A percentile compares a stretch with the other conserved stretches of the same genome.
phyloP scores from a whole-genome alignment of 2,329 filamentous ascomycete genomes.

The Eutypa lata region DNA sequence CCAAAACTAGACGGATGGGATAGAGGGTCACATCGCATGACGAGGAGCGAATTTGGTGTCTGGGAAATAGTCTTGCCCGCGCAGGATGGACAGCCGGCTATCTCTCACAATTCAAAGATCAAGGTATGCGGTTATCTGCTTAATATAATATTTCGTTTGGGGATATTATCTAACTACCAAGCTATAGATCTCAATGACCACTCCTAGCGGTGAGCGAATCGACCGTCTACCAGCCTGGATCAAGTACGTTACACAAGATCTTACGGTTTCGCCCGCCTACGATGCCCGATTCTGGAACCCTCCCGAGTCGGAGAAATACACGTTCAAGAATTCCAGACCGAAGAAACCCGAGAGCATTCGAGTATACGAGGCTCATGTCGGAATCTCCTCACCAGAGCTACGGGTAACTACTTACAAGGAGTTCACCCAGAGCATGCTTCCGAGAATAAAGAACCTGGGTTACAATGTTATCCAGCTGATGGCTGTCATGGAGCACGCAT shows the following conservation, averaged over 20 bases:
- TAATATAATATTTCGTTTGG: background rate
- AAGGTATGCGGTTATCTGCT: slow-evolving; percentile 59
- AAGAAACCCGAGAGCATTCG: slow-evolving; percentile 82
- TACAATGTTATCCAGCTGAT: slow-evolving; percentile 99
- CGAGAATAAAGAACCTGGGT: slow-evolving; percentile 82
- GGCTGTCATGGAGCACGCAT: slow-evolving; percentile 99
- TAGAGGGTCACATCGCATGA: slow-evolving; percentile 79
- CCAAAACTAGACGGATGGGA: slow-evolving; percentile 73
- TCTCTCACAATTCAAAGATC: slow-evolving; percentile 91
- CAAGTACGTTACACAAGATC: slow-evolving; percentile 92
- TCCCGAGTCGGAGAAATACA: slow-evolving; percentile 69
- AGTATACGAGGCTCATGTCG: slow-evolving; percentile 98
- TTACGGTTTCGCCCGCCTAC: slow-evolving; percentile 85
- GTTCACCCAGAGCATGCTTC: slow-evolving; percentile 89
- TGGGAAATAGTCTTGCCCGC: slow-evolving; percentile 80
- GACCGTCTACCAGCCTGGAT: slow-evolving; percentile 96
- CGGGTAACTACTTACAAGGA: slow-evolving; percentile 94
- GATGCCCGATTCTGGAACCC: slow-evolving; percentile 98
- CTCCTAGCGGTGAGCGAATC: slow-evolving; percentile 74
- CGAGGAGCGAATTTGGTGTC: slow-evolving; percentile 77
- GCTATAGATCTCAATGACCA: slow-evolving; percentile 73
- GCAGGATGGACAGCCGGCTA: slow-evolving; percentile 69
- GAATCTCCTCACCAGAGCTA: slow-evolving; percentile 88
- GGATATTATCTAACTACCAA: slow-evolving; percentile 3
- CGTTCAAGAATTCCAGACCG: slow-evolving; percentile 79